Percentiles rank a stretch among this genome's conserved stretches.
Conservation (phyloP, 176 grass and related monocot genomes). For the Eragrostis curvula region DNA sequence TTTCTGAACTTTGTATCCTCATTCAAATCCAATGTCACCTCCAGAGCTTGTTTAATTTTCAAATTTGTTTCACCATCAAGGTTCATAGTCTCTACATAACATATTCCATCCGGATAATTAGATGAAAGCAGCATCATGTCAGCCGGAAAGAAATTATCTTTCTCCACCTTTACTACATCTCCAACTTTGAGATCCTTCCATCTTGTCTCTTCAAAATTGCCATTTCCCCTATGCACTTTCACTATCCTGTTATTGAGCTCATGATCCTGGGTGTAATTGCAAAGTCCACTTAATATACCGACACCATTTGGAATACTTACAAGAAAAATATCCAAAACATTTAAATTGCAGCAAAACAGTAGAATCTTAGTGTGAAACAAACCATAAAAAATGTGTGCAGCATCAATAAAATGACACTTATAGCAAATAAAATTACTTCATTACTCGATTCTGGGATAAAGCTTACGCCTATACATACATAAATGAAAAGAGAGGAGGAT, state of each 20-base stretch:
- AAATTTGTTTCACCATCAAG: slow-evolving; percentile 99
- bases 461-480: not conserved
- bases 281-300: slow-evolving; percentile 40
- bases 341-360: not conserved
- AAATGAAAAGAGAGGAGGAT: not conserved
- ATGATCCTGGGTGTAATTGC: slow-evolving; percentile 67
- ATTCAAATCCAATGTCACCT: slow-evolving; percentile 72
- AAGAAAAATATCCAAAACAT: slow-evolving; percentile 8
- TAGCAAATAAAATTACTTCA: not conserved
- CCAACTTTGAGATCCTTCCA: slow-evolving; percentile 89
- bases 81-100: slow-evolving; percentile 99
- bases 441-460: slow-evolving; percentile 17
- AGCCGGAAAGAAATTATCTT: slow-evolving; percentile 94
- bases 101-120: slow-evolving; percentile 90
- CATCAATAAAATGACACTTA: slow-evolving; percentile 1
- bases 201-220: slow-evolving; percentile 67
- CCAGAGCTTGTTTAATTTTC: slow-evolving; percentile 92
- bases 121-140: slow-evolving; percentile 98
- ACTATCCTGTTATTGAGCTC: slow-evolving; percentile 92
- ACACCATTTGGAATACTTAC: slow-evolving; percentile 19
- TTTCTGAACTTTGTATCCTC: slow-evolving; percentile 57
- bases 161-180: slow-evolving; percentile 97
- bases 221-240: slow-evolving; percentile 61
- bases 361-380: not conserved
- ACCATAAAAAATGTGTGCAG: not conserved